phyloP scores from a whole-genome alignment of 768 basidiomycete genomes.

The Neoboletus subvelutipes region DNA sequence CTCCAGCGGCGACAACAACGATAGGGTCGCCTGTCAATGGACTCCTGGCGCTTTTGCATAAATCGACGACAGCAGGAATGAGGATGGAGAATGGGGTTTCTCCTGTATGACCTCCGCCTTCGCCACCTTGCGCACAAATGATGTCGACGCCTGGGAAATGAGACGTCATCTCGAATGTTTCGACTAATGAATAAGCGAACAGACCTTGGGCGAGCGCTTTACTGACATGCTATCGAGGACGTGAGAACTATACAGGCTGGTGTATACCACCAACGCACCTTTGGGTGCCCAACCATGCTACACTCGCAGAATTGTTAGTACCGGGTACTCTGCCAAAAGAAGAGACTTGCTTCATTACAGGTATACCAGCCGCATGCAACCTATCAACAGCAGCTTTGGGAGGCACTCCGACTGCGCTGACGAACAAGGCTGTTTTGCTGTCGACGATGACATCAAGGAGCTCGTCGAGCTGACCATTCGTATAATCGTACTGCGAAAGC shows the following conservation, averaged over 20 bases:
- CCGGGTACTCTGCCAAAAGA: background rate
- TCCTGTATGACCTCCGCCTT: conserved; percentile 89
- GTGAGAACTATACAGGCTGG: background rate
- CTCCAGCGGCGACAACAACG: conserved; percentile 81
- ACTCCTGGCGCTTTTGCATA: conserved; percentile 66
- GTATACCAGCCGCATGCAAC: conserved; percentile 74
- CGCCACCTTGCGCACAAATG: conserved; percentile 86
- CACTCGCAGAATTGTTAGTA: conserved; percentile 2
- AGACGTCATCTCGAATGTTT: background rate
- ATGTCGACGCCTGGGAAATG: conserved; percentile 69
- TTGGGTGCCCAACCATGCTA: conserved; percentile 85
- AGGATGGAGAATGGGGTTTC: conserved; percentile 79
- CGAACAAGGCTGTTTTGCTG: conserved; percentile 72
- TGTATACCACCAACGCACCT: conserved; percentile 40
- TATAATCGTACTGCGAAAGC: conserved; percentile 60
- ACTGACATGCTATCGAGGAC: conserved; percentile 53
- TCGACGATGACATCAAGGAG: conserved; percentile 78
- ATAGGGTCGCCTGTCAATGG: conserved; percentile 78
- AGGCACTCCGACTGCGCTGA: conserved; percentile 83
- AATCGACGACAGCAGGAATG: conserved; percentile 78
- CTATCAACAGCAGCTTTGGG: conserved; percentile 80
- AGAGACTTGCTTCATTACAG: conserved; percentile 76
- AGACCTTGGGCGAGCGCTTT: conserved; percentile 74
- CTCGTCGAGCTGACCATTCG: conserved; percentile 71
- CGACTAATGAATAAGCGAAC: background rate